Evolutionary conservation across 2,329 filamentous ascomycete genomes (phyloP), one percentile per base, ranked within the genome.

Genomic region (Aciculosporium take): DNA sequence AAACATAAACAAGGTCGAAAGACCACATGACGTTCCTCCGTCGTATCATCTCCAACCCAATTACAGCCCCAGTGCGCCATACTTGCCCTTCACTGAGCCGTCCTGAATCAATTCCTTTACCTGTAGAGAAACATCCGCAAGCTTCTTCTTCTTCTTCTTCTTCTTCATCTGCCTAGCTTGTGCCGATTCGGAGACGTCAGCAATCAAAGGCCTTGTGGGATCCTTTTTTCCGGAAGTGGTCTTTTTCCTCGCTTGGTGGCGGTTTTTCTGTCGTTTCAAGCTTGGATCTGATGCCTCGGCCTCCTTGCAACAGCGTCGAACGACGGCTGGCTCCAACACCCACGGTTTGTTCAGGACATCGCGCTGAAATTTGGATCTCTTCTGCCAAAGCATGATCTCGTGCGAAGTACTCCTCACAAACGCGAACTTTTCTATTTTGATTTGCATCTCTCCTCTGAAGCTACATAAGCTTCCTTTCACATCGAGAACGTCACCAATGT

Each of bases 301-400:
- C 44, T 69, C 63, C 46, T 59, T 66, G 45, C 65, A 65, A 48
- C 71, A 76, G 43, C 57, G 61, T 38, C 66, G 66, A 35, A 78
- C 60, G 40, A 71, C 65, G 43, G 60, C 64, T 18, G 57, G 55
- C 24, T 60, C 64, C 24, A 81, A 49, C n/a, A 67, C 53, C 78
- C 78, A 81, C 0, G 73, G 68, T 42, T 55, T 58, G 3, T 56
- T 55, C 12, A 81, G 60, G 5, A 76, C 61, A 4, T 72, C 64
- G 27, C 51, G 52, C 28, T 65, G 64, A 51, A 81, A 78, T 24
- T 55, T 56, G 15, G 55, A 48, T 34, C 68, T 61, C 57, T 74
- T 74, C 49, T 69, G 63, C 77, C 77, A 81, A 7, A 78, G 71
- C 7, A 52, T 55, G 3, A 79, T 61, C 53, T 82, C 78, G 27